A percentile compares a stretch with the other conserved stretches of the same genome.
These are phyloP conservation scores for Candida railenensis DNA, from an alignment of 805 yeast genomes.

Conservation along the genomic window DNA sequence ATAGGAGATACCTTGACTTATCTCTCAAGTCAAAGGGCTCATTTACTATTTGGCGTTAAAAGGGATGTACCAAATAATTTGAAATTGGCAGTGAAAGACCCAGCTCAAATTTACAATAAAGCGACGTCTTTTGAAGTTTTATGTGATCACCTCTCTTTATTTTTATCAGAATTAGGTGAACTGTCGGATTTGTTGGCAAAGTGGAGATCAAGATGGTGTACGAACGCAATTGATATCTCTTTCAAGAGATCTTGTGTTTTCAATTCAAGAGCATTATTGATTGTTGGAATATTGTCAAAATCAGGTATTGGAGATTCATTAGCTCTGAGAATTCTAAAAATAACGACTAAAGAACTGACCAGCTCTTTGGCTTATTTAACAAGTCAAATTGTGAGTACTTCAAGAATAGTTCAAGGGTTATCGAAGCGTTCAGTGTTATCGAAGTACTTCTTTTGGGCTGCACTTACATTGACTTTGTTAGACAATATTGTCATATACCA, in stretches of 20 bases:
- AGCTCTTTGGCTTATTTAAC: slow-evolving; percentile 30
- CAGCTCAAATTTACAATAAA: slow-evolving; percentile 37
- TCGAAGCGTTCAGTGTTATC: slow-evolving; percentile 44
- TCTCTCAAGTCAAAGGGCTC: slow-evolving; percentile 61
- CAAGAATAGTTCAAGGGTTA: slow-evolving; percentile 50
- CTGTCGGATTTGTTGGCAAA: slow-evolving; percentile 42
- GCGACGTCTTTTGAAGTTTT: slow-evolving; percentile 55
- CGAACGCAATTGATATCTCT: slow-evolving; percentile 62
- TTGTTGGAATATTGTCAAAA: slow-evolving; percentile 67
- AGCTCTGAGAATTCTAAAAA: slow-evolving; percentile 28
- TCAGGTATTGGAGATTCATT: slow-evolving; percentile 60
- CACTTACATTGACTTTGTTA: slow-evolving; percentile 28
- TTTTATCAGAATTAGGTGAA: slow-evolving; percentile 50
- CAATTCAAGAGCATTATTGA: slow-evolving; percentile 65
- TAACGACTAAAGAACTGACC: slow-evolving; percentile 21
- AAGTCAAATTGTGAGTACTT: slow-evolving; percentile 43
- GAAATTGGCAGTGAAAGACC: slow-evolving; percentile 14
- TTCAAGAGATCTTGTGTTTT: slow-evolving; percentile 55
- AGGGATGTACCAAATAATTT: slow-evolving; percentile 35
- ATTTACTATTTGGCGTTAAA: slow-evolving; percentile 67
- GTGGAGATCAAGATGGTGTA: slow-evolving; percentile 67
- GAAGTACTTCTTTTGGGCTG: slow-evolving; percentile 51
- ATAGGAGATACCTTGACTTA: slow-evolving; percentile 48
- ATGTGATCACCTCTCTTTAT: slow-evolving; percentile 52
- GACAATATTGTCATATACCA: slow-evolving; percentile 31